These are phyloP conservation scores for Fraxinus quadrangulata DNA, from an alignment of 257 asterid genomes.

Conservation along the genomic window DNA sequence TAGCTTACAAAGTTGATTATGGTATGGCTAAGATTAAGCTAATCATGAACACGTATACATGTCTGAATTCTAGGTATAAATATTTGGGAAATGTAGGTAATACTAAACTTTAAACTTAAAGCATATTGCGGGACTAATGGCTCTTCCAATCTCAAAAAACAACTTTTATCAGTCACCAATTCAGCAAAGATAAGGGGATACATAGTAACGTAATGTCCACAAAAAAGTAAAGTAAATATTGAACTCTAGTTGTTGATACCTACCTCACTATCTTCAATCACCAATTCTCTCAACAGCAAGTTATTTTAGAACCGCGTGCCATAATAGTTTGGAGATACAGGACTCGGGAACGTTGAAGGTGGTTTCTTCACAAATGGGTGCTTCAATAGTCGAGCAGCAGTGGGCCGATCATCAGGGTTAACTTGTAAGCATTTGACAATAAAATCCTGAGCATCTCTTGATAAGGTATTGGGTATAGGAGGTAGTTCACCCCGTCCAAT, in stretches of 20 bases:
- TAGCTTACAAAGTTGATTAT: too few species aligned
- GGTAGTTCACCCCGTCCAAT: constrained; percentile 70
- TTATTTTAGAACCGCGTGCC: constrained; percentile 23
- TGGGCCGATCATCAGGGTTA: constrained; percentile 54
- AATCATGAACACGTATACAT: neutral
- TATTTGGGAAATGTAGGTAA: neutral
- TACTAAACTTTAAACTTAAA: neutral
- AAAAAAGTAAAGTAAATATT: constrained; percentile 8
- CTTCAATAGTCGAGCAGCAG: constrained; percentile 61
- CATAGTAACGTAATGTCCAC: constrained; percentile 1
- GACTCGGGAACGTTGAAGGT: constrained; percentile 39
- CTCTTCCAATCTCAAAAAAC: constrained; percentile 1
- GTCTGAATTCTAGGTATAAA: neutral
- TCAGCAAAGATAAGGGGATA: neutral
- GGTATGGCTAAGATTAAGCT: neutral
- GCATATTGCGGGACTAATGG: neutral
- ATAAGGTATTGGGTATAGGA: constrained; percentile 52
- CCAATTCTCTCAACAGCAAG: constrained; percentile 21
- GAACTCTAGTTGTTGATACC: constrained; percentile 1
- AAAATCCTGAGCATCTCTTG: constrained; percentile 62
- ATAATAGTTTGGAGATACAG: constrained; percentile 46
- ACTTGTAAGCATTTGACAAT: constrained; percentile 58
- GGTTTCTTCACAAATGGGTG: constrained; percentile 58
- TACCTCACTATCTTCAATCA: constrained; percentile 35
- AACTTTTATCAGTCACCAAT: neutral